These are phyloP conservation scores for Diplogelasinospora grovesii DNA, from an alignment of 495 filamentous ascomycete genomes.

Conservation along the genomic window DNA sequence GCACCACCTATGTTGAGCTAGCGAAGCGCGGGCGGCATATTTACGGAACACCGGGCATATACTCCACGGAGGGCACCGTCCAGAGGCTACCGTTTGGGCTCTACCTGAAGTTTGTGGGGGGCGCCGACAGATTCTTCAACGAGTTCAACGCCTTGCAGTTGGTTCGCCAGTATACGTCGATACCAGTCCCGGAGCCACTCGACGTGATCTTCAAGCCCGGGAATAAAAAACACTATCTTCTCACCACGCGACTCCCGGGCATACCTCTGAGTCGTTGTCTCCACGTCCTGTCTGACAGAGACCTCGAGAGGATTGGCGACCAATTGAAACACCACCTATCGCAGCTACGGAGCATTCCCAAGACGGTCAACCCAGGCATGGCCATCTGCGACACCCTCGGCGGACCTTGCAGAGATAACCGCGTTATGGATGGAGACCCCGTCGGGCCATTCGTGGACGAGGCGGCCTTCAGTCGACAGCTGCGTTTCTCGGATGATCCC, in stretches of 20 bases:
- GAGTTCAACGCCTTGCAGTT: conserved; percentile 25
- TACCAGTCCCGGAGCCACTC: conserved; percentile 21
- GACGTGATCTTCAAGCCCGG: too few relatives aligned
- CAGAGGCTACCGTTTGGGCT: conserved; percentile 29
- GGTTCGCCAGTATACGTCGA: conserved; percentile 19
- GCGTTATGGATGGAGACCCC: conserved; percentile 17
- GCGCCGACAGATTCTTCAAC: conserved; percentile 13
- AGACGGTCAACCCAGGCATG: conserved; percentile 6
- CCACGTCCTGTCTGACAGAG: conserved; percentile 16
- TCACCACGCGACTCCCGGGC: conserved; percentile 19
- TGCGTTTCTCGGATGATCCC: conserved; percentile 25
- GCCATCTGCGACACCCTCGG: conserved; percentile 26
- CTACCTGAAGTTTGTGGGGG: conserved; percentile 21
- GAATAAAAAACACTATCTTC: conserved; percentile 14
- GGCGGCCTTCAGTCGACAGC: conserved; percentile 22
- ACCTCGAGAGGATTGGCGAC: conserved; percentile 12
- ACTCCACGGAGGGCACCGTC: conserved; percentile 1
- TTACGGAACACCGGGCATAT: conserved; percentile 18
- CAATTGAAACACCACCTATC: conserved; percentile 23
- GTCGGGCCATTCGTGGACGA: conserved; percentile 29
- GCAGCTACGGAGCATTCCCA: conserved; percentile 22
- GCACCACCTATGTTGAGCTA: conserved; percentile 17
- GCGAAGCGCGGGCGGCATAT: conserved; percentile 12
- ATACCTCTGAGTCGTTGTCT: conserved; percentile 14
- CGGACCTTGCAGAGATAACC: conserved; percentile 14